A percentile compares a stretch with the other conserved stretches of the same genome.
These are phyloP conservation scores for Lizonia empirigonia DNA, from an alignment of 2,329 filamentous ascomycete species.

Conservation along the genomic window DNA sequence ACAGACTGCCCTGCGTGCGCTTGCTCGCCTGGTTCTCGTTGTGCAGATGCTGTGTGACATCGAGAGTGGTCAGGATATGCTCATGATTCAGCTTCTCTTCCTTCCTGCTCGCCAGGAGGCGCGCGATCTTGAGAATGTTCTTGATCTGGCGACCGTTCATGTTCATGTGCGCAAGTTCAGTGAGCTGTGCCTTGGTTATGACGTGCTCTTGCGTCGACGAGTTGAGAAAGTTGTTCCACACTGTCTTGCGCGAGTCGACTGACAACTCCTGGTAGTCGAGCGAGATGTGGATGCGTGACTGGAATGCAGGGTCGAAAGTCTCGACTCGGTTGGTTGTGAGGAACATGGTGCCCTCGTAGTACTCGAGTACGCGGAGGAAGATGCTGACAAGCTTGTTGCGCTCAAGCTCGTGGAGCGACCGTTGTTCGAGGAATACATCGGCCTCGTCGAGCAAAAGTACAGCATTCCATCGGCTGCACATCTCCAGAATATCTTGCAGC, in stretches of 20 bases:
- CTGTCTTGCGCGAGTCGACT: constrained; percentile 24
- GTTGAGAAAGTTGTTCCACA: constrained; percentile 42
- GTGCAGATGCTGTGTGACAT: constrained; percentile 50
- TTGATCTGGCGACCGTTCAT: constrained; percentile 61
- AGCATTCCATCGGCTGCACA: constrained; percentile 58
- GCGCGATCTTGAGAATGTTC: constrained; percentile 48
- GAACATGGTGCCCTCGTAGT: constrained; percentile 41
- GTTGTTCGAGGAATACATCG: constrained; percentile 64
- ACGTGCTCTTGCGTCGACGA: constrained; percentile 18
- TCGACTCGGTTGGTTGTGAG: constrained; percentile 45
- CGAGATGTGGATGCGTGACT: constrained; percentile 41
- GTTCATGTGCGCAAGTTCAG: constrained; percentile 49
- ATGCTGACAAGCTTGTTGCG: constrained; percentile 50
- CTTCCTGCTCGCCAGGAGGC: constrained; percentile 34
- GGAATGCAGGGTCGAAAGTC: constrained; percentile 41
- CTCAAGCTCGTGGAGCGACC: constrained; percentile 43
- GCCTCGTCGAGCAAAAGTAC: constrained; percentile 64
- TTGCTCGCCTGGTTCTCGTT: constrained; percentile 44
- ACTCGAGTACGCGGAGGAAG: constrained; percentile 44
- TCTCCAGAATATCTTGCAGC: constrained; percentile 55
- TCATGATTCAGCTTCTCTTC: constrained; percentile 30
- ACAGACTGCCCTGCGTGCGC: constrained; percentile 36
- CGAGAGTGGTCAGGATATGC: constrained; percentile 45
- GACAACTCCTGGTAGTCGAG: constrained; percentile 38
- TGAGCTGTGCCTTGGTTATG: constrained; percentile 38